These are phyloP conservation scores for Sporisorium exsertum DNA, from an alignment of 1,284 basidiomycete species.

Conservation along the genomic window DNA sequence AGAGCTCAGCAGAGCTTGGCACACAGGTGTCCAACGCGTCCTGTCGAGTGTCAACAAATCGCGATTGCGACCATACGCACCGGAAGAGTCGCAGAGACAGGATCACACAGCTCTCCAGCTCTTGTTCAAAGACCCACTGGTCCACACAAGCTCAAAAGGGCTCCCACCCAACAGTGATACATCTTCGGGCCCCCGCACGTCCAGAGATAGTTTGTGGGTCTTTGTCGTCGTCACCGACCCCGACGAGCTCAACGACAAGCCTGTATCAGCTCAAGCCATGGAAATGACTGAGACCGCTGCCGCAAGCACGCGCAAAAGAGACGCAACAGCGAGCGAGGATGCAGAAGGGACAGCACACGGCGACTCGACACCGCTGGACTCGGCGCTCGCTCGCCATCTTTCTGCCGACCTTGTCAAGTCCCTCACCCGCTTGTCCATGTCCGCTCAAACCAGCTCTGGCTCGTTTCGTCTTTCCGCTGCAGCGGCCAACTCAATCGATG, in stretches of 20 bases:
- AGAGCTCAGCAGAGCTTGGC: slow-evolving; percentile 9
- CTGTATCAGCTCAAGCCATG: neutral
- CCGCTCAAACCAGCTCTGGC: slow-evolving; percentile 12
- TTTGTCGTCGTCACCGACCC: slow-evolving; percentile 19
- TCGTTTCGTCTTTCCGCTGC: slow-evolving; percentile 20
- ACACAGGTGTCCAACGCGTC: slow-evolving; percentile 5
- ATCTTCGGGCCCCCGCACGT: neutral
- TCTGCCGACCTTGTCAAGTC: slow-evolving; percentile 13
- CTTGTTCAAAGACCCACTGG: slow-evolving; percentile 8
- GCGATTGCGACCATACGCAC: neutral
- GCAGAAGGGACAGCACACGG: neutral
- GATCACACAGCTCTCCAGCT: neutral
- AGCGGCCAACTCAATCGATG: neutral
- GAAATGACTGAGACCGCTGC: neutral
- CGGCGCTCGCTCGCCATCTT: slow-evolving; percentile 1
- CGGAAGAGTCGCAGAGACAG: neutral
- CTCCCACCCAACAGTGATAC: neutral
- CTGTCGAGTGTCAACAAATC: neutral
- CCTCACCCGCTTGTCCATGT: slow-evolving; percentile 4
- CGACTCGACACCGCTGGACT: neutral
- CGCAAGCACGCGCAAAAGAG: neutral
- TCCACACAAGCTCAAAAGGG: slow-evolving; percentile 8
- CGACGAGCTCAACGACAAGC: neutral
- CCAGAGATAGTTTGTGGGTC: slow-evolving; percentile 20
- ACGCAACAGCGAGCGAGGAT: neutral